Evolutionary conservation across 495 filamentous ascomycete species (phyloP).

Genomic region (Aspergillus cavernicola): DNA sequence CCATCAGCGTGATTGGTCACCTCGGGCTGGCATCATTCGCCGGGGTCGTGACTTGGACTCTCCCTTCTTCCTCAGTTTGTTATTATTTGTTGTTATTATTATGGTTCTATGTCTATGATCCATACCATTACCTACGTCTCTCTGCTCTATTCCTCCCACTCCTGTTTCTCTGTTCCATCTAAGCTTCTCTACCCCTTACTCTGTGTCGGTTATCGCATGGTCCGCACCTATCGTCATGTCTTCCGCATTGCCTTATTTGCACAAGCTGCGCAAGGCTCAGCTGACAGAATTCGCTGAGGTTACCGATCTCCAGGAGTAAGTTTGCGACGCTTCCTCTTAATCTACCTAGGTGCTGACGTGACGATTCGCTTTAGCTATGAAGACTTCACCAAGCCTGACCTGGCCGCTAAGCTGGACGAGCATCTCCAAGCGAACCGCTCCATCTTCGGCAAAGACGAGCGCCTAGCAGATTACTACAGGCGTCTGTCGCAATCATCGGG

Average conservation of each 20-base stretch:
- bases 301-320: conserved; percentile 70
- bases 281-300: conserved; percentile 69
- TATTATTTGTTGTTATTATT: conserved; percentile 8
- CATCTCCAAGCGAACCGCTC: conserved; percentile 64
- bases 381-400: conserved; percentile 72
- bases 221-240: conserved; percentile 46
- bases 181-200: conserved; percentile 21
- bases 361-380: conserved; percentile 54
- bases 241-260: conserved; percentile 63
- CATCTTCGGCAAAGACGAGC: conserved; percentile 56
- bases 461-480: conserved; percentile 72
- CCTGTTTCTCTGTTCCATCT: neutral
- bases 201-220: conserved; percentile 42
- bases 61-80: conserved; percentile 5
- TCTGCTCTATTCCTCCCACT: neutral
- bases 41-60: neutral
- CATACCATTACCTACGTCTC: neutral
- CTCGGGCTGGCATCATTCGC: neutral
- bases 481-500: conserved; percentile 48
- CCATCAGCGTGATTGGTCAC: conserved; percentile 10
- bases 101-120: neutral
- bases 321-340: conserved; percentile 22
- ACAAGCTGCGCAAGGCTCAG: conserved; percentile 79
- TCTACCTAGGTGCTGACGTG: neutral
- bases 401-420: conserved; percentile 71